phyloP scores from a whole-genome alignment of 1,139 yeast genomes.

The Kluyveromyces sp. region DNA sequence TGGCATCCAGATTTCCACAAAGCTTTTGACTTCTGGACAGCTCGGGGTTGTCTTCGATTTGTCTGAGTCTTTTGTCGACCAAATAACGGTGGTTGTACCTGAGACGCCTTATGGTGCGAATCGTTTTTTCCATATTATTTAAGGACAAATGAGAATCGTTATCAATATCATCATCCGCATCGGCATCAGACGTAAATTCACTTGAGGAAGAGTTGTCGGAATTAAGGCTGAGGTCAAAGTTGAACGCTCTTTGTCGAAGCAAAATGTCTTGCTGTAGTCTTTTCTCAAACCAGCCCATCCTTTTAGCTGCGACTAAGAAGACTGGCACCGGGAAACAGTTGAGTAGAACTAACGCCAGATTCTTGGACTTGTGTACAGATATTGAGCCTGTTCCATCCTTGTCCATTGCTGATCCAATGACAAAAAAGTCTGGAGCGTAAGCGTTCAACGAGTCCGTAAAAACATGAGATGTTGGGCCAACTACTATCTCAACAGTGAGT shows the following conservation, averaged over 20 bases:
- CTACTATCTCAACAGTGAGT: constrained; percentile 55
- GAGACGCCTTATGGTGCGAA: constrained; percentile 2
- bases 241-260: background rate
- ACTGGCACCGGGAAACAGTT: constrained; percentile 63
- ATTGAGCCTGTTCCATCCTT: constrained; percentile 42
- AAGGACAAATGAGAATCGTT: constrained; percentile 5
- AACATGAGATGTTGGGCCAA: constrained; percentile 52
- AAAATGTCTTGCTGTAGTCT: constrained; percentile 22
- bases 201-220: background rate
- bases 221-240: background rate
- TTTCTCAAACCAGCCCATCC: constrained; percentile 50
- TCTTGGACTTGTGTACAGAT: constrained; percentile 54
- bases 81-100: constrained; percentile 14
- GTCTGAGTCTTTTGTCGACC: constrained; percentile 12
- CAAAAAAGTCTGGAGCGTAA: constrained; percentile 58
- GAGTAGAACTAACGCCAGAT: constrained; percentile 56
- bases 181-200: constrained; percentile 5
- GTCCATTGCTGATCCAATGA: constrained; percentile 54
- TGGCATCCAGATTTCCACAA: constrained; percentile 16
- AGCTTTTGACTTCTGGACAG: constrained; percentile 10
- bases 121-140: background rate
- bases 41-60: constrained; percentile 9
- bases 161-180: constrained; percentile 4
- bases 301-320: constrained; percentile 58
- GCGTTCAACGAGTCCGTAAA: constrained; percentile 55